Percentiles rank a stretch among this genome's conserved stretches.
These are phyloP conservation scores for Orychophragmus violaceus DNA, from an alignment of 345 rosid species.

Conservation along the genomic window DNA sequence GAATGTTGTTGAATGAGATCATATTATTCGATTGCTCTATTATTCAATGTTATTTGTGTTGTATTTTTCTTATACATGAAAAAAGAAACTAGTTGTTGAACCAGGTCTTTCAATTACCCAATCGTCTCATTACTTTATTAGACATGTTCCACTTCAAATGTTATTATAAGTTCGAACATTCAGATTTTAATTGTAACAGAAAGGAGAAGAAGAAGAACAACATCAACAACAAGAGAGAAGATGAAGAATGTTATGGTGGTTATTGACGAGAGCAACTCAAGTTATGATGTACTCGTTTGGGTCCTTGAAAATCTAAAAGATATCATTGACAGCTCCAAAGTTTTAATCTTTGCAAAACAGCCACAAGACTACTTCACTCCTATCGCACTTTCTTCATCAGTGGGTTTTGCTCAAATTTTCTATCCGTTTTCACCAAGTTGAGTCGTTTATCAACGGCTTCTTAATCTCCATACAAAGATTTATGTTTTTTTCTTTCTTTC, in stretches of 20 bases:
- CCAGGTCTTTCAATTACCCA: conserved; percentile 19
- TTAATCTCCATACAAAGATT: background rate
- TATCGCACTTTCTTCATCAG: conserved; percentile 6
- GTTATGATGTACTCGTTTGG: conserved; percentile 44
- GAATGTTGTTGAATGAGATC: background rate
- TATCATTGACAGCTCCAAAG: conserved; percentile 12
- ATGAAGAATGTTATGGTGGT: conserved; percentile 48
- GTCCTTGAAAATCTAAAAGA: conserved; percentile 43
- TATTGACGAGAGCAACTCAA: conserved; percentile 44
- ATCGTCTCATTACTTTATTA: background rate
- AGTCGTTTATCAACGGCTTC: background rate
- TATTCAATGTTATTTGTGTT: background rate
- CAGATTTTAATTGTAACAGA: background rate
- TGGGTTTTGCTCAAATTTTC: conserved; percentile 31
- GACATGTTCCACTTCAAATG: background rate
- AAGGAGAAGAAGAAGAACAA: background rate
- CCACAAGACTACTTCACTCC: conserved; percentile 18
- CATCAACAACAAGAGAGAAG: conserved; percentile 3
- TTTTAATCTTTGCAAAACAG: conserved; percentile 35
- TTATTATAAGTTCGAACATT: conserved; percentile 14
- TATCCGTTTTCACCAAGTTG: conserved; percentile 32
- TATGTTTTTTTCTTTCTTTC: background rate
- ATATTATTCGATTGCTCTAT: background rate
- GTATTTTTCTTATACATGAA: background rate
- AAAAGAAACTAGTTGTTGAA: conserved; percentile 1